These are phyloP conservation scores for Lentinula guzmanii DNA, from an alignment of 768 basidiomycete genomes.

Conservation along the genomic window DNA sequence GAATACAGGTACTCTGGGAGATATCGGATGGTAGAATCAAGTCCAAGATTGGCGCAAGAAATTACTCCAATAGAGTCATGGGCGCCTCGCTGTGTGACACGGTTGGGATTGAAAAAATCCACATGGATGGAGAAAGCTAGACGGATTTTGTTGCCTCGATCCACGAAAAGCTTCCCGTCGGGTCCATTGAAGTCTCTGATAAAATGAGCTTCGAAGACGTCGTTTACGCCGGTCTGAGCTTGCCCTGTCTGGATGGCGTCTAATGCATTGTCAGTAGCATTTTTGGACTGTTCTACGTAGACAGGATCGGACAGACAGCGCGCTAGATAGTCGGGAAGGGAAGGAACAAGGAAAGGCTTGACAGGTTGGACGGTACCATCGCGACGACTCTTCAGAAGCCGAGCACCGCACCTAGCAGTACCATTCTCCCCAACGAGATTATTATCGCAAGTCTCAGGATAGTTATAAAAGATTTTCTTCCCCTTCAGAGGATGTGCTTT, in stretches of 20 bases:
- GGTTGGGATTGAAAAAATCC: slow-evolving; percentile 29
- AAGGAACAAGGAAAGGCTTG: slow-evolving; percentile 12
- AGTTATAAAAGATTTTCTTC: neutral
- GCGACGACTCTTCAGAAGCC: neutral
- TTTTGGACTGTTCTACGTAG: slow-evolving; percentile 12
- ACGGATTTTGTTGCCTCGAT: too few relatives aligned
- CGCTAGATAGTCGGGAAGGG: slow-evolving; percentile 18
- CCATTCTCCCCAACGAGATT: neutral
- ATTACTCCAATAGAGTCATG: slow-evolving; percentile 24
- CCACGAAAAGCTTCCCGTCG: too few relatives aligned
- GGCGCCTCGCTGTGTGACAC: slow-evolving; percentile 16
- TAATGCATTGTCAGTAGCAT: slow-evolving; percentile 6
- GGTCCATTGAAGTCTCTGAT: slow-evolving; percentile 15
- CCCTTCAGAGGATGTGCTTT: neutral
- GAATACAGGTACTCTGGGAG: slow-evolving; percentile 29
- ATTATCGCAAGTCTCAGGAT: slow-evolving; percentile 8
- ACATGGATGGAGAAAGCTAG: slow-evolving; percentile 10
- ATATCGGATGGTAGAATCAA: slow-evolving; percentile 2
- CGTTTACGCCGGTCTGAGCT: slow-evolving; percentile 5
- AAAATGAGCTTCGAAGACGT: slow-evolving; percentile 21
- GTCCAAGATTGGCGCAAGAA: slow-evolving; percentile 12
- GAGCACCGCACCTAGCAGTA: neutral
- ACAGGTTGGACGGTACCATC: slow-evolving; percentile 6
- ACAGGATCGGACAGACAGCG: slow-evolving; percentile 11
- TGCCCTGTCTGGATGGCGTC: slow-evolving; percentile 2